phyloP scores from a whole-genome alignment of 768 basidiomycete genomes.

The Pleurotus djamor region DNA sequence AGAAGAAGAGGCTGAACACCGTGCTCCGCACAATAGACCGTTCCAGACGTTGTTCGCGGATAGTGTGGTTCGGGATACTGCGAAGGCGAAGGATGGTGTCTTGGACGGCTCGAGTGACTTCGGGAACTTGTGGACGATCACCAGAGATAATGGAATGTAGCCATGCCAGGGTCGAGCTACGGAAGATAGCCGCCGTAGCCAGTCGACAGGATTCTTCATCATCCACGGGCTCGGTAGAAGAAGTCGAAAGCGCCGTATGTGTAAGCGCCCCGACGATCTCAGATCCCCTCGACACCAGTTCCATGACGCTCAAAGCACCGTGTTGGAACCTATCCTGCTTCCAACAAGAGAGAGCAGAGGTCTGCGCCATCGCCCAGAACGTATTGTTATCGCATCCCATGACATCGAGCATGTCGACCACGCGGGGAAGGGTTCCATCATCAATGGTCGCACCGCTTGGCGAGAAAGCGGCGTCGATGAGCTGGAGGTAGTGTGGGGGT shows the following conservation, averaged over 20 bases:
- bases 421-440: constrained; percentile 6
- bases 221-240: constrained; percentile 12
- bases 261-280: constrained; percentile 45
- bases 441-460: constrained; percentile 19
- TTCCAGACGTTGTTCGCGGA: constrained; percentile 24
- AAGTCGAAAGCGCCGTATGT: constrained; percentile 16
- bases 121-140: constrained; percentile 61
- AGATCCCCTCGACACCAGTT: constrained; percentile 52
- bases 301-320: constrained; percentile 56
- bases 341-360: constrained; percentile 63
- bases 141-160: constrained; percentile 77
- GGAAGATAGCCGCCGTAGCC: constrained; percentile 63
- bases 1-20: constrained; percentile 75
- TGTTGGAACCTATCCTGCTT: constrained; percentile 39
- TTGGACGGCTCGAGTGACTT: constrained; percentile 54
- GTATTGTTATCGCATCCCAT: constrained; percentile 87
- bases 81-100: constrained; percentile 50
- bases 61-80: constrained; percentile 26
- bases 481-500: constrained; percentile 52
- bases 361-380: constrained; percentile 79
- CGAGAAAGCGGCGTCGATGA: constrained; percentile 56
- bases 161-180: constrained; percentile 71
- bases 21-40: constrained; percentile 71
- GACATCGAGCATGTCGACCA: constrained; percentile 70
- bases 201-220: constrained; percentile 33